Evolutionary conservation across 2,329 filamentous ascomycete genomes (phyloP), one percentile per base, ranked within the genome.

Genomic region (Magnaporthiopsis incrustans): DNA sequence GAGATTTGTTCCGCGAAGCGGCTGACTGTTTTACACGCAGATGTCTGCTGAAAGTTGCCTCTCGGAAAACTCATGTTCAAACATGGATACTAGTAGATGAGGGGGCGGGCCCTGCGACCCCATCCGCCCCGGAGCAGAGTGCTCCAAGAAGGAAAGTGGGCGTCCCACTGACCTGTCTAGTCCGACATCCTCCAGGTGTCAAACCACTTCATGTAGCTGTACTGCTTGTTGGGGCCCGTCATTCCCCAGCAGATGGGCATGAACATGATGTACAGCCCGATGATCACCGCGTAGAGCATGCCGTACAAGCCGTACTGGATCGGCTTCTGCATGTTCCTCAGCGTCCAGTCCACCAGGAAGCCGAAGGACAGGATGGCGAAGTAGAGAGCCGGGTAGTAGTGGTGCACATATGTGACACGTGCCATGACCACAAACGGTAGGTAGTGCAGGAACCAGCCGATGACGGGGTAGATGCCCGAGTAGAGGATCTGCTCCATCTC

Each of bases 361-460:
- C 93, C 94, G 67, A 93, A 86, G 22, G 85, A 86, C 59, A 99
- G 81, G 68, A 99, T 97, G 71, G 95, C 93, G 76, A 98, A 99
- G 81, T 98, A 99, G 14, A 99, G 85, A 12, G 95, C 95, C 14
- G 95, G 95, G 77, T 98, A 99, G 82, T 99, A 99, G 80, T 99
- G 95, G 77, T 99, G 95, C 64, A 99, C 95, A 73, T 99, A 99
- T 22, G 95, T 99, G 66, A 99, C 95, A 82, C 95, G 91, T 14
- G 92, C 95, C 96, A 99, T 99, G 73, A 95, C 87, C 71, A 97
- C 86, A 77, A 98, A 99, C 0, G 95, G 95, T 67, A 97, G 79
- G 76, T 97, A 99, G 79, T 99, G 95, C 61, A 99, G 83, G 77
- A 97, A 88, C 95, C 95, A 99, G 67, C 95, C 95, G 64, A 95